Percentiles rank a stretch among this genome's conserved stretches.
phyloP scores from a whole-genome alignment of 495 filamentous ascomycete genomes.

The Cryomyces minteri region DNA sequence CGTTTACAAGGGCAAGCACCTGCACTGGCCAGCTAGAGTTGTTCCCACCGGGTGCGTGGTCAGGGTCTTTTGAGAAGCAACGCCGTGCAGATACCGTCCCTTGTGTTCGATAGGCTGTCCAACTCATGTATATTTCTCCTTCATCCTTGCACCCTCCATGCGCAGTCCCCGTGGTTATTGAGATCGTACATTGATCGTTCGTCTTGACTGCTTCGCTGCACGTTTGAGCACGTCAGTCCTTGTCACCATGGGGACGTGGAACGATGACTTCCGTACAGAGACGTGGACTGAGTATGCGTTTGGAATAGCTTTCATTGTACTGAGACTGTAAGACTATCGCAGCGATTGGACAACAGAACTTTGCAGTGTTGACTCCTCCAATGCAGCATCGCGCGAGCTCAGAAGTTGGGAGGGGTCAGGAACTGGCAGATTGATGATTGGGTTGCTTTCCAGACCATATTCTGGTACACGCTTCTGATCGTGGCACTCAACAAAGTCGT shows the following conservation, averaged over 20 bases:
- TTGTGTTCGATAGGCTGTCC: too few species aligned
- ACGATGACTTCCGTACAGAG: background rate
- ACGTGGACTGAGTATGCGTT: conserved; percentile 1
- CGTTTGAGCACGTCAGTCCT: background rate
- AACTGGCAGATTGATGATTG: background rate
- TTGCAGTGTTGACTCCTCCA: background rate
- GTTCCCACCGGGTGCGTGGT: too few species aligned
- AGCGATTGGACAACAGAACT: too few species aligned
- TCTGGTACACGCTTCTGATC: conserved; percentile 1
- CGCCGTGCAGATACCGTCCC: too few species aligned
- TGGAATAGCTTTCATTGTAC: background rate
- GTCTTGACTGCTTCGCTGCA: too few species aligned
- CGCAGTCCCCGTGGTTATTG: too few species aligned
- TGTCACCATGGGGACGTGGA: background rate
- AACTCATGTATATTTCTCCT: too few species aligned
- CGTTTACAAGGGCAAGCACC: too few species aligned
- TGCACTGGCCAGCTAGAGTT: too few species aligned
- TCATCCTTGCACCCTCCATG: too few species aligned
- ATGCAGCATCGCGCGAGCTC: background rate
- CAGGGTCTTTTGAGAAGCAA: too few species aligned
- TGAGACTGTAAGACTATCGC: background rate
- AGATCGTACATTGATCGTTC: too few species aligned
- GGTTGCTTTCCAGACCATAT: background rate
- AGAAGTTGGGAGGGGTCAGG: background rate
- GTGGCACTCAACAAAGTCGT: background rate